Evolutionary conservation across 345 rosid species (phyloP), one percentile per base, ranked within the genome.

Genomic region (Physaria fendleri): DNA sequence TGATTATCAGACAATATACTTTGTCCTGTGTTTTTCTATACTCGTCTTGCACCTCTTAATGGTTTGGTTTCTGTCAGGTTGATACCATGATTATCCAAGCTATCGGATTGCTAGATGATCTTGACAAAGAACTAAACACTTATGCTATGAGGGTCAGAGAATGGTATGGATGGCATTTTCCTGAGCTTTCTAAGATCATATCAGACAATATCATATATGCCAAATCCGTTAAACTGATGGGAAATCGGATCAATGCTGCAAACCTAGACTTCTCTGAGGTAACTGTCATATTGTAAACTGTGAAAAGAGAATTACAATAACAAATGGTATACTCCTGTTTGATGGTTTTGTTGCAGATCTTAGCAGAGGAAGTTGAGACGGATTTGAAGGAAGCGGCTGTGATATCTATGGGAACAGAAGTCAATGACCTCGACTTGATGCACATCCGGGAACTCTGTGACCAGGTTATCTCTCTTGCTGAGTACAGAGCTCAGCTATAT

Each of bases 141-240:
- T 89, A 89, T 50, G 95, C 96, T 0, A 93, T 87, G 97, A 87
- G 95, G 62, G 89, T 85, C 29, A 78, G 85, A 8, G 96, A 93
- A 46, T 85, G 96, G 97, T 89, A 89, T 12, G 97, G 96, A 25
- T 93, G 95, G 97, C 99, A 93, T 81, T 89, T 93, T 68, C 99
- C 97, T 0, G 99, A 93, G 83, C 97, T 93, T 52, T 89, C 92
- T 2, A 89, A 82, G 84, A 87, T 93, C 59, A 65, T 93, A 13
- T 78, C 72, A 23, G 97, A 93, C 64, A 89, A 87, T 74, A 89
- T 93, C 38, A 74, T 53, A 0, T 89, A 93, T 62, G 97, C 96
- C 15, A 89, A 87, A 77, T 35, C 81, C 5, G 97, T 93, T 33
- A 93, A 93, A 69, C 52, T 85, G 54, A 83, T 93, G 97, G 87